Evolutionary conservation across 805 yeast genomes (phyloP), one percentile per base, ranked within the genome.

Genomic region (Cyberlindnera mississippiensis): DNA sequence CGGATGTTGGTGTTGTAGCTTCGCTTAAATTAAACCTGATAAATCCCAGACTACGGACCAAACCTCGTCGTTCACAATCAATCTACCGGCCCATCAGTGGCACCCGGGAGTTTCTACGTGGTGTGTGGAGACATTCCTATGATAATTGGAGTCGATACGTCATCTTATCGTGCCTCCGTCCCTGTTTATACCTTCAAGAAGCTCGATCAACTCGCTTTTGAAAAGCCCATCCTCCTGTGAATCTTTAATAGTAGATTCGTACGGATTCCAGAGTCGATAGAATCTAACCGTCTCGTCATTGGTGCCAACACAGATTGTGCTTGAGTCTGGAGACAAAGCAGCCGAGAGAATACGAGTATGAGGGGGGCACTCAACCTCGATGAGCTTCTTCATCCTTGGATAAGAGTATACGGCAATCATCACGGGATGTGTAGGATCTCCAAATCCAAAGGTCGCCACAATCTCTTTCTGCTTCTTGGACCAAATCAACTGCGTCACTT

Each of bases 401-500:
- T 82, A 88, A 2, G 81, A 63, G 58, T 77, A 87, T 0, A 82
- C 76, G 1, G 74, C 63, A 2, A 85, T 58, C n/a, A 85, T 59
- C 2, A 71, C 54, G 1, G 82, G 78, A 9, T 67, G 66, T 1
- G 68, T 71, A 2, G 62, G 54, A 39, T 76, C 77, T 9, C 88
- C 82, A 57, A 82, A 88, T 0, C 97, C 97, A 65, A 81, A 89
- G 0, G 95, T 85, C 0, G 84, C 91, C 12, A 77, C 78, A 2
- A 89, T 61, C 53, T 89, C 87, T 44, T 75, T 76, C 41, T 70
- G 68, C 20, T 69, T 69, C 13, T 61, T 63, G 2, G 91, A 82
- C 97, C 97, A 89, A 16, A 76, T 67, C 29, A 89, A 60, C 0
- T 95, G 76, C 0, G 96, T 88, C 4, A 89, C 73, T 57, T 90